Evolutionary conservation across 106 monocot species (phyloP), one percentile per base, ranked within the genome.

Genomic region (Xerophyta viscosa): DNA sequence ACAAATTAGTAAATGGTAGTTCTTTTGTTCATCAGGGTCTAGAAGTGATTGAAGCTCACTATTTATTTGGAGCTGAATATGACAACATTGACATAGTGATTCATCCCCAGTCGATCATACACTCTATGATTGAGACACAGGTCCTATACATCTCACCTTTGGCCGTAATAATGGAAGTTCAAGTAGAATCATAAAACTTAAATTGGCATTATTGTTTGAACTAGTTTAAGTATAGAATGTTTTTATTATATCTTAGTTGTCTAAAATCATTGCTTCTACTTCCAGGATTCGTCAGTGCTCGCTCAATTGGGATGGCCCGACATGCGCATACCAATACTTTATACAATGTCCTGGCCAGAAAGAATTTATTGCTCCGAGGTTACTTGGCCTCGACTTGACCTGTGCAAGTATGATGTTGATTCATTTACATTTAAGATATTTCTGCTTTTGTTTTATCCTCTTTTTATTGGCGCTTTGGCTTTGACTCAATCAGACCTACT

Each of bases 71-170:
- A 33, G 94, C 84, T 48, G 84, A 81, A 14, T 96, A 96, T 57
- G 88, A 96, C 54, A 12, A 84, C 20, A 77, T 96, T 61, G 94
- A 96, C 27, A 96, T 96, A 50, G 75, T 88, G 31, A 89, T 96
- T 54, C 94, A 96, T 60, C 88, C 94, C 18, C 88, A 96, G 37
- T 96, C 94, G 6, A 89, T 96, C 58, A 96, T 96, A 67, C 94
- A 96, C 63, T 96, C 94, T n/a, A 96, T 96, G 94, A 46, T 96
- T 30, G 94, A 96, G 62, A 96, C 94, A 57, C 84, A 96, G 84
- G 94, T 96, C 13, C 50, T 22, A 55, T 21, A 56, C 17, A 63
- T 11, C 24, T 50, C 24, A 20, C 21, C 24, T 18, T n/a, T 47
- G 37, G 27, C 11, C n/a, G n/a, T n/a, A n/a, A n/a, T n/a, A n/a